Conservation (phyloP, 1,284 basidiomycete genomes). For the Calocybe gambosa region DNA sequence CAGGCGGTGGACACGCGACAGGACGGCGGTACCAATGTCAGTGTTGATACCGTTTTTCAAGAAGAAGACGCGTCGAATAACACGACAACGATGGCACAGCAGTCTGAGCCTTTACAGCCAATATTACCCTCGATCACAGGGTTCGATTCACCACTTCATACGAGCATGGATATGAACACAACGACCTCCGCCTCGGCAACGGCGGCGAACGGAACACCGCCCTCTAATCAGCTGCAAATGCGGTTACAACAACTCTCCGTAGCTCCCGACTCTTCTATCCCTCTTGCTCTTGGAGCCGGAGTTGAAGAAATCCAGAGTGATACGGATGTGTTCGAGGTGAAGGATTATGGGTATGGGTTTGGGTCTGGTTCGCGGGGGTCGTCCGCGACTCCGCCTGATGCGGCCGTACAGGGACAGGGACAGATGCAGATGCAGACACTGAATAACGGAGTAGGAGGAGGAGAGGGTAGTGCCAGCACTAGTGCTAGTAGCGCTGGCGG, state of each 20-base stretch:
- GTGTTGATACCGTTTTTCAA: too few species aligned
- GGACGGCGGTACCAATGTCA: too few species aligned
- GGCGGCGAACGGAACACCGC: too few species aligned
- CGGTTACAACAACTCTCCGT: slow-evolving; percentile 8
- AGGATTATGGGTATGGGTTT: slow-evolving; percentile 58
- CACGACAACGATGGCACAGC: too few species aligned
- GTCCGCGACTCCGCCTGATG: background rate
- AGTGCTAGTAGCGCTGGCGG: too few species aligned
- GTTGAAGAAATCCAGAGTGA: too few species aligned
- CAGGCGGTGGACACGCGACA: too few species aligned
- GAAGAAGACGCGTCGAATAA: too few species aligned
- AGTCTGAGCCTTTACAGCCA: slow-evolving; percentile 4
- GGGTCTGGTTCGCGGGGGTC: slow-evolving; percentile 26
- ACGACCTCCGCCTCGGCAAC: background rate
- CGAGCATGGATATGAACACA: background rate
- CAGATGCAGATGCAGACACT: too few species aligned
- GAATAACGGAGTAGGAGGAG: too few species aligned
- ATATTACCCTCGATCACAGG: slow-evolving; percentile 10
- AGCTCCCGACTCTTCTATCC: too few species aligned
- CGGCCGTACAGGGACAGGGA: slow-evolving; percentile 14
- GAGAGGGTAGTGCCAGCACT: slow-evolving; percentile 17
- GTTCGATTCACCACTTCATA: slow-evolving; percentile 5
- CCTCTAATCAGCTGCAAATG: slow-evolving; percentile 7
- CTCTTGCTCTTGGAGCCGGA: background rate
- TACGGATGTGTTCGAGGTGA: slow-evolving; percentile 44